Evolutionary conservation across 1,139 yeast species (phyloP).

Genomic region (Zygoascus hellenicus): DNA sequence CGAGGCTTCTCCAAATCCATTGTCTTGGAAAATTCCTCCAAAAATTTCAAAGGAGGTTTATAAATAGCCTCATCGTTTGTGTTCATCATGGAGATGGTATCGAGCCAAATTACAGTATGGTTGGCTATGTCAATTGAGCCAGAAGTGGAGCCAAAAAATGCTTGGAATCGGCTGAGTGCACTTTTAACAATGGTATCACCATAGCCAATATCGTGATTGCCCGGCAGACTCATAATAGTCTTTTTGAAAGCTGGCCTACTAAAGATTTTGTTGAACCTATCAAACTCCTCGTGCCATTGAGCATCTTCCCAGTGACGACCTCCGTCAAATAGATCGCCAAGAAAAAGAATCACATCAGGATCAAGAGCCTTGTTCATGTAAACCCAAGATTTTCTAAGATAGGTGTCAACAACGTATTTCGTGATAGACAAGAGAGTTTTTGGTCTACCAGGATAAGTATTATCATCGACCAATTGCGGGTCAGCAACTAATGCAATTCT

Average conservation of each 20-base stretch:
- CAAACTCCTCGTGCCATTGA: constrained; percentile 67
- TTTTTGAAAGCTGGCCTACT: constrained; percentile 42
- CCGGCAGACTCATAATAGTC: constrained; percentile 60
- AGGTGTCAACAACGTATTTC: constrained; percentile 56
- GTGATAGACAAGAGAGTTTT: constrained; percentile 31
- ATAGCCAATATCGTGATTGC: constrained; percentile 95
- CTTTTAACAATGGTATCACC: constrained; percentile 56
- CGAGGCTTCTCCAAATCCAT: constrained; percentile 45
- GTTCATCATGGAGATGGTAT: constrained; percentile 73
- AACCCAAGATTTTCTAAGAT: constrained; percentile 71
- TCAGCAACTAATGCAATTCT: constrained; percentile 70
- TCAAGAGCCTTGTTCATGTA: constrained; percentile 52
- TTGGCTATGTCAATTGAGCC: constrained; percentile 59
- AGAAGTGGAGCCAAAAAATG: constrained; percentile 66
- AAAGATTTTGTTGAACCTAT: constrained; percentile 62
- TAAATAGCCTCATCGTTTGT: constrained; percentile 39
- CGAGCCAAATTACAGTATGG: constrained; percentile 70
- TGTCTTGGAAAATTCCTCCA: constrained; percentile 30
- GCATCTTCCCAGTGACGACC: constrained; percentile 81
- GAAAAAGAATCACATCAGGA: constrained; percentile 71
- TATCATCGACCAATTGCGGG: constrained; percentile 83
- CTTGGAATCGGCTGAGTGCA: constrained; percentile 56
- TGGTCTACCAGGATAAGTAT: constrained; percentile 48
- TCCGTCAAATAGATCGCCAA: constrained; percentile 93
- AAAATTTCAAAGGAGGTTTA: constrained; percentile 39